These are phyloP conservation scores for Fraxinus velutina DNA, from an alignment of 305 asterid species.

Conservation along the genomic window DNA sequence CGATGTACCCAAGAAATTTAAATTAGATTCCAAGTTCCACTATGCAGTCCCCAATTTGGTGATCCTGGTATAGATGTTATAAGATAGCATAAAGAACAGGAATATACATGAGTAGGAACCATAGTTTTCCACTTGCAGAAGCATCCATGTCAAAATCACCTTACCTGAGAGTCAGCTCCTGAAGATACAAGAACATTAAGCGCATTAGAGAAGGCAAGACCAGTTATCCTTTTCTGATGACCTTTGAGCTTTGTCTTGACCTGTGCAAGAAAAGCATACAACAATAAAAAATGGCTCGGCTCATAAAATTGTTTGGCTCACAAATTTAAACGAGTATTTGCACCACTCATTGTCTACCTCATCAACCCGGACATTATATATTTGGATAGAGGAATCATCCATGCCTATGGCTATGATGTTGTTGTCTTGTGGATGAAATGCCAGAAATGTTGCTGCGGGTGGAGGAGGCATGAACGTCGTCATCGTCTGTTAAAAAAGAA, in stretches of 20 bases:
- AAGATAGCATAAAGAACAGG: background rate
- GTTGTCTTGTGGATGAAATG: conserved; percentile 61
- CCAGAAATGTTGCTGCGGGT: conserved; percentile 64
- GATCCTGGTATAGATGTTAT: background rate
- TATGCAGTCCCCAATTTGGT: background rate
- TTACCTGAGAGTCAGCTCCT: background rate
- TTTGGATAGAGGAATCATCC: conserved; percentile 64
- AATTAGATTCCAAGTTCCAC: background rate
- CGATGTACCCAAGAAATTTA: background rate
- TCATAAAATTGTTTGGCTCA: background rate
- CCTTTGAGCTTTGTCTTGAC: background rate
- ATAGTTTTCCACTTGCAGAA: background rate
- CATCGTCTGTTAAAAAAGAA: conserved; percentile 43
- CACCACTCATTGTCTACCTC: conserved; percentile 35
- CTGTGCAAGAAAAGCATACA: background rate
- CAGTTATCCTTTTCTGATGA: background rate
- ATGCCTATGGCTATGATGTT: conserved; percentile 65
- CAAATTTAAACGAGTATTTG: conserved; percentile 1
- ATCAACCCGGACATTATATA: conserved; percentile 60
- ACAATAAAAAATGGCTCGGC: background rate
- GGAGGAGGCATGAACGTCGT: conserved; percentile 66
- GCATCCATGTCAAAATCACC: background rate
- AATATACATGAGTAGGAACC: background rate
- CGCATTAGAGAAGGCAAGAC: background rate
- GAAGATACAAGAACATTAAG: background rate